Percentiles rank a stretch among this genome's conserved stretches.
Conservation (phyloP, 2,329 filamentous ascomycete genomes). For the Fusarium denticulatum region DNA sequence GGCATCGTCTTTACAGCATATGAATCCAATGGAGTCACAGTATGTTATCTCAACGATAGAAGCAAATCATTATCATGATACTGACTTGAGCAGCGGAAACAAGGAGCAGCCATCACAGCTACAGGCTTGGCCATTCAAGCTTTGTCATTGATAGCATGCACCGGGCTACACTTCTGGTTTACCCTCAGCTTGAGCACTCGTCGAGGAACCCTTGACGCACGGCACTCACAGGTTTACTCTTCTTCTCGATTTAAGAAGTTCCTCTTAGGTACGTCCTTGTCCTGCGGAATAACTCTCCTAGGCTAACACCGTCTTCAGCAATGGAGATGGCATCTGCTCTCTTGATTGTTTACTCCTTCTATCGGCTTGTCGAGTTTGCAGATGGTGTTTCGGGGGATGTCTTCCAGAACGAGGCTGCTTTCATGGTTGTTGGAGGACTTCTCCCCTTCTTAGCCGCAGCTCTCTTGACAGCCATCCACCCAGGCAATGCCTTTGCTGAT, state of each 20-base stretch:
- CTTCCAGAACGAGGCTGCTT: conserved; percentile 52
- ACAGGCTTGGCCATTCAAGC: conserved; percentile 58
- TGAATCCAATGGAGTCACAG: conserved; percentile 47
- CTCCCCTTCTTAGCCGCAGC: conserved; percentile 51
- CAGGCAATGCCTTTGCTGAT: conserved; percentile 52
- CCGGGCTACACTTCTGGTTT: conserved; percentile 54
- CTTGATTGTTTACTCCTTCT: conserved; percentile 54
- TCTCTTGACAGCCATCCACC: conserved; percentile 51
- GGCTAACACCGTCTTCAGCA: conserved; percentile 43
- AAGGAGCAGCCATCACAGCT: conserved; percentile 53
- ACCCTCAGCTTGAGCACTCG: conserved; percentile 51
- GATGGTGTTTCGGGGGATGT: conserved; percentile 48
- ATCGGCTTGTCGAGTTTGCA: conserved; percentile 53
- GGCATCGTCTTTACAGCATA: conserved; percentile 54
- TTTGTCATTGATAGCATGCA: conserved; percentile 52
- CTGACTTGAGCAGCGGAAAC: conserved; percentile 42
- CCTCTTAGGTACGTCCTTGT: conserved; percentile 53
- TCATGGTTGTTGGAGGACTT: conserved; percentile 54
- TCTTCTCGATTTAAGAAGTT: conserved; percentile 56
- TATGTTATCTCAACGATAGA: conserved; percentile 42
- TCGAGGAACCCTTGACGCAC: conserved; percentile 51
- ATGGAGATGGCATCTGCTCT: conserved; percentile 51
- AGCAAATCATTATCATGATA: background rate
- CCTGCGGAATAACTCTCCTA: background rate
- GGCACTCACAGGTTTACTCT: conserved; percentile 53